Base-by-base conservation (phyloP, 148 eudicot genomes). In the Drosera capensis region DNA sequence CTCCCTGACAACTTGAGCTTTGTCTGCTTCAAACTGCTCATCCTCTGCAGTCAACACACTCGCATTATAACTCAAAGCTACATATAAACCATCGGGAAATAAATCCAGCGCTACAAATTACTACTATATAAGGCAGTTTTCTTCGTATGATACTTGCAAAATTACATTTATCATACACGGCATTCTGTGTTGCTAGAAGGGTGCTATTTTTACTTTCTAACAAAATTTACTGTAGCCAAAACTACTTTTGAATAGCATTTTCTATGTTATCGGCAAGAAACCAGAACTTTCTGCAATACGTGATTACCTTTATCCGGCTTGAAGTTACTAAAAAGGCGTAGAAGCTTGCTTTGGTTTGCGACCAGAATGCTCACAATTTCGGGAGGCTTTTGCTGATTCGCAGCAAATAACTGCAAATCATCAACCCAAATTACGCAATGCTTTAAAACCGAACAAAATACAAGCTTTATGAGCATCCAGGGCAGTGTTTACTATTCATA, bases 331-430 rank as follows among this genome's bases (percentile, higher is more conserved):
- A 82, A 63, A 43, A 78, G 62, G 26, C 86, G 86, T 8, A 85
- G 75, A 54, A 80, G 82, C 62, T 74, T 80, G 82, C 64, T 72
- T 51, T 74, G 64, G 24, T 85, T 85, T 20, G 75, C 68, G 18
- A 64, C 42, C 20, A 85, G 66, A 53, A 85, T 80, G 49, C 59
- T 49, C 20, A 65, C 46, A 13, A 85, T 72, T 37, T 80, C 95
- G 8, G 68, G 48, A 40, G 94, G 87, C 55, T 79, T 82, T 37
- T 79, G 68, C 43, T 53, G 66, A 58, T 82, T 82, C 14, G 78
- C 94, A 24, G 56, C 80, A 60, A 75, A 83, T 53, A 79, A 55
- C 94, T 83, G 58, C 20, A 14, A 22, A 14, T 40, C 20, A 40
- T 40, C 43, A 40, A 34, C 38, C 38, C 11, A 34, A 34, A 4